Percentiles rank a stretch among this genome's conserved stretches.
Conservation (phyloP, 495 filamentous ascomycete species). For the Bathelium albidoporum region DNA sequence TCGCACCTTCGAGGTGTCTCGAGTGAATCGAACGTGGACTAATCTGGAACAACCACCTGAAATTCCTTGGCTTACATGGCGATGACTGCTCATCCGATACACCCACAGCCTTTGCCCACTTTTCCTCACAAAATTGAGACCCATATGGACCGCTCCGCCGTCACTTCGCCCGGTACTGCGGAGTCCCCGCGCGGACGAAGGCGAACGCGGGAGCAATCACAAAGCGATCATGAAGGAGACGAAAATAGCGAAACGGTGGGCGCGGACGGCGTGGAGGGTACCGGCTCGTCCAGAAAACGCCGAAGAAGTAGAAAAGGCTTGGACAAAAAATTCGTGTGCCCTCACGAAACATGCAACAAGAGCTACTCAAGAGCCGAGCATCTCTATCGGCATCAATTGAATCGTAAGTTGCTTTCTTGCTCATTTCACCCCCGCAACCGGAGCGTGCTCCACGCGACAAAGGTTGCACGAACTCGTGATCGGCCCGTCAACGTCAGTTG, state of each 20-base stretch:
- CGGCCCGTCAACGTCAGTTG: too few species aligned
- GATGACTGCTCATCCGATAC: not conserved
- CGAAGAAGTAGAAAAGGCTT: conserved; percentile 76
- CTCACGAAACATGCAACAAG: conserved; percentile 82
- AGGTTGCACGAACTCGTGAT: not conserved
- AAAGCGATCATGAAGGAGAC: conserved; percentile 3
- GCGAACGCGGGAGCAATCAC: not conserved
- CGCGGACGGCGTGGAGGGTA: conserved; percentile 5
- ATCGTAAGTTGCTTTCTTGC: conserved; percentile 51
- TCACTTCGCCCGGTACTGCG: not conserved
- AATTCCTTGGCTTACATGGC: not conserved
- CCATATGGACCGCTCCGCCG: not conserved
- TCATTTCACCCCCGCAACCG: not conserved
- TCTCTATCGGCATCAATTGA: conserved; percentile 91
- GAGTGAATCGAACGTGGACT: not conserved
- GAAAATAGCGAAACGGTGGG: conserved; percentile 11
- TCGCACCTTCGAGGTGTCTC: conserved; percentile 3
- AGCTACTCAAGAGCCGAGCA: conserved; percentile 95
- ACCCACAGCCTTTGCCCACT: not conserved
- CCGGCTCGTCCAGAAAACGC: conserved; percentile 51
- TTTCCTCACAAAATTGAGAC: not conserved
- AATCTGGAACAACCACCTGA: not conserved
- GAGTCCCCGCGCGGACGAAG: not conserved
- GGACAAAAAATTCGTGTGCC: conserved; percentile 93
- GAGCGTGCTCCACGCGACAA: not conserved